phyloP scores from a whole-genome alignment of 108 stramenopile genomes.

The Mediolabrus comicus region DNA sequence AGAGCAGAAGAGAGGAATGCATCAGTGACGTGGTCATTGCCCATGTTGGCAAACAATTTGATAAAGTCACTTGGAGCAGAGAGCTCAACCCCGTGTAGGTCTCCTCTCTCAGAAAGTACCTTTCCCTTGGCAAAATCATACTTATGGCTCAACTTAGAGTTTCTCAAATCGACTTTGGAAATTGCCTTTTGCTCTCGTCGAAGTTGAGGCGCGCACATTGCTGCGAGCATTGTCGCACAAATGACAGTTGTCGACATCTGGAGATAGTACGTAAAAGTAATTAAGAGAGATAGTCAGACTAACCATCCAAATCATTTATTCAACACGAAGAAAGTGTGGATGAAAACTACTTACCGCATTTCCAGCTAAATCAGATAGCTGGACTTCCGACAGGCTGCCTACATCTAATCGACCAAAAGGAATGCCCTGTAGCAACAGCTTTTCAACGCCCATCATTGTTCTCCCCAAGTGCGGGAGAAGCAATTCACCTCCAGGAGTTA shows the following conservation, averaged over 20 bases:
- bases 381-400: constrained; percentile 68
- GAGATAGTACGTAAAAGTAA: no score
- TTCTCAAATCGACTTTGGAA: constrained; percentile 10
- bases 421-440: constrained; percentile 73
- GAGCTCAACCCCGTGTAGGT: constrained; percentile 12
- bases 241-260: constrained; percentile 53
- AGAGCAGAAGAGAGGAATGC: constrained; percentile 33
- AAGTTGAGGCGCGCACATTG: constrained; percentile 52
- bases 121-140: constrained; percentile 39
- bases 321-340: neutral
- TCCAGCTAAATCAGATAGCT: constrained; percentile 73
- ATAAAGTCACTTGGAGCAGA: constrained; percentile 13
- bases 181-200: constrained; percentile 39
- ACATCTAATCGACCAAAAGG: constrained; percentile 64
- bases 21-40: constrained; percentile 13
- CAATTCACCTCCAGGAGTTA: constrained; percentile 76
- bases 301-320: no score
- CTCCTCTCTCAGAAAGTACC: constrained; percentile 46
- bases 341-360: constrained; percentile 61
- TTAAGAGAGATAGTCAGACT: no score
- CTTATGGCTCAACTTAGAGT: constrained; percentile 35
- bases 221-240: constrained; percentile 62
- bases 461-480: constrained; percentile 64
- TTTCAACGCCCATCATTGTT: constrained; percentile 65
- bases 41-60: constrained; percentile 15